Percentiles rank a stretch among this genome's conserved stretches.
Evolutionary conservation across 2,329 filamentous ascomycete genomes (phyloP).

Genomic region (Aureobasidium sp.): DNA sequence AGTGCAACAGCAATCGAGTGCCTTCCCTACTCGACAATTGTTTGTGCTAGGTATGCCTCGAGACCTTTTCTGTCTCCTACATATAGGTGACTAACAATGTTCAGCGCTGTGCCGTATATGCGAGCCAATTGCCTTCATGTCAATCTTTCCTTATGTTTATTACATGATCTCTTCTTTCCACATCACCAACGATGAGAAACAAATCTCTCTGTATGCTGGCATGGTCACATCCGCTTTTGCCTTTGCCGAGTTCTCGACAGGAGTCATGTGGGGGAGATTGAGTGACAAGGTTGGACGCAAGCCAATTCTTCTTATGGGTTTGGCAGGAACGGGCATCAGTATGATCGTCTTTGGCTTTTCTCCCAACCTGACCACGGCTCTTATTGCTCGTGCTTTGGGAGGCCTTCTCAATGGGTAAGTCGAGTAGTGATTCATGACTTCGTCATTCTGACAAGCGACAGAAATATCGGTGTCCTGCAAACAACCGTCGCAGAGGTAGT

Average conservation of each 20-base stretch:
- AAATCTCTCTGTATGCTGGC: slow-evolving; percentile 86
- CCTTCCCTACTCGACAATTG: slow-evolving; percentile 52
- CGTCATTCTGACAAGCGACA: slow-evolving; percentile 28
- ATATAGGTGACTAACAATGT: not conserved
- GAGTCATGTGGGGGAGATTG: slow-evolving; percentile 84
- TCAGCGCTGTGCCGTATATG: slow-evolving; percentile 88
- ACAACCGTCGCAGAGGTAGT: slow-evolving; percentile 93
- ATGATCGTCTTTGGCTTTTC: slow-evolving; percentile 91
- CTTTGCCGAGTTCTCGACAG: slow-evolving; percentile 87
- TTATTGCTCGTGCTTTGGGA: slow-evolving; percentile 80
- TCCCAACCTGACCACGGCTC: slow-evolving; percentile 68
- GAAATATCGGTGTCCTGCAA: slow-evolving; percentile 89
- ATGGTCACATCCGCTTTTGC: slow-evolving; percentile 96
- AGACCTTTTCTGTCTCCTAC: not conserved
- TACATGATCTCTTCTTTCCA: slow-evolving; percentile 93
- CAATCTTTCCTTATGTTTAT: slow-evolving; percentile 97
- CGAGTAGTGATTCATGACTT: not conserved
- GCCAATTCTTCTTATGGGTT: slow-evolving; percentile 77
- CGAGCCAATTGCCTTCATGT: slow-evolving; percentile 99
- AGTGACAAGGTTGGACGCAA: slow-evolving; percentile 91
- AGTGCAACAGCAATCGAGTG: slow-evolving; percentile 18
- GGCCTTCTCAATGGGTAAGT: slow-evolving; percentile 84
- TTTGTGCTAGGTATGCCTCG: slow-evolving; percentile 43
- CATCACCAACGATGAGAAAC: slow-evolving; percentile 66
- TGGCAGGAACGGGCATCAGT: slow-evolving; percentile 84